Conservation (phyloP, 2,329 filamentous ascomycete species). For the Xylariomycetidae sp. region DNA sequence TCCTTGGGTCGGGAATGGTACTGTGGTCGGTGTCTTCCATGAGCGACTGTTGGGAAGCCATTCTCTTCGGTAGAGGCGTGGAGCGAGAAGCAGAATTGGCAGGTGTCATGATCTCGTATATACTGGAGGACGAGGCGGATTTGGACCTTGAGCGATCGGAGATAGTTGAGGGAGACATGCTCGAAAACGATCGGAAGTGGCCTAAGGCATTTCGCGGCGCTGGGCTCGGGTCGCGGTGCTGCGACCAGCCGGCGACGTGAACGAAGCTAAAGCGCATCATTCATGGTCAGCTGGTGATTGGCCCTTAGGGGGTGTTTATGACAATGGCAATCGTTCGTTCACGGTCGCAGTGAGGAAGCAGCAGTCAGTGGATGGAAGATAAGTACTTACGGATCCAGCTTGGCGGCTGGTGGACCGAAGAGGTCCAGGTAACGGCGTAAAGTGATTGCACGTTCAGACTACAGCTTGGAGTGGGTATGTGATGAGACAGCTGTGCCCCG, state of each 20-base stretch:
- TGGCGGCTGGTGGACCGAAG: slow-evolving; percentile 27
- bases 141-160: slow-evolving; percentile 33
- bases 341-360: no score
- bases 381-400: slow-evolving; percentile 28
- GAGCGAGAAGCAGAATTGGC: slow-evolving; percentile 25
- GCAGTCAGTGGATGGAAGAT: no score
- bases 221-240: slow-evolving; percentile 31
- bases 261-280: slow-evolving; percentile 39
- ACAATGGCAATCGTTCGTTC: no score
- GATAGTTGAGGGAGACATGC: slow-evolving; percentile 38
- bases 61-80: slow-evolving; percentile 27
- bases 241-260: slow-evolving; percentile 47
- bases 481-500: slow-evolving; percentile 12
- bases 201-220: slow-evolving; percentile 34
- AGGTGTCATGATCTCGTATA: slow-evolving; percentile 20
- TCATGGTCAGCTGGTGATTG: slow-evolving; percentile 3
- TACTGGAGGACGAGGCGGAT: slow-evolving; percentile 22
- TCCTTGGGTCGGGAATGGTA: slow-evolving; percentile 61
- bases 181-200: slow-evolving; percentile 49
- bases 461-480: no score
- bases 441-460: no score
- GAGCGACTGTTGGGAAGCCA: slow-evolving; percentile 32
- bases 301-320: no score
- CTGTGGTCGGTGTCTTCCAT: slow-evolving; percentile 58
- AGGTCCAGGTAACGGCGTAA: slow-evolving; percentile 22